These are phyloP conservation scores for Hanseniaspora thailandica DNA, from an alignment of 805 yeast species.

Conservation along the genomic window DNA sequence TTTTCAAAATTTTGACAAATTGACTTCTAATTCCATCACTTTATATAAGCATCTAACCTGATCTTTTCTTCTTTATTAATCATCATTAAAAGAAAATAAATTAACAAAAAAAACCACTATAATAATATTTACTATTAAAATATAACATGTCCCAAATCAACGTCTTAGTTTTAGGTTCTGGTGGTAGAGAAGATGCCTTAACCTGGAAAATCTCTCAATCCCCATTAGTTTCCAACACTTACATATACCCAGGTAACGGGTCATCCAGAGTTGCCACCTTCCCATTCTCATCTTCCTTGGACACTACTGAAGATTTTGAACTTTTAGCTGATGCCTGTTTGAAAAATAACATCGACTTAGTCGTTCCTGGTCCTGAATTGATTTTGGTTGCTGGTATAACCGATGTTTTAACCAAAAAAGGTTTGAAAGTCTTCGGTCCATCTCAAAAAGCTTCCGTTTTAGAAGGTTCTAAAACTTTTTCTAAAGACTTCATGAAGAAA, in stretches of 20 bases:
- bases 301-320: constrained; percentile 60
- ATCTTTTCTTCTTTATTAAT: neutral
- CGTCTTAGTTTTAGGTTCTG: constrained; percentile 83
- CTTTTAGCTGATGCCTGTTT: constrained; percentile 61
- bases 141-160: constrained; percentile 32
- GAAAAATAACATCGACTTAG: constrained; percentile 54
- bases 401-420: constrained; percentile 58
- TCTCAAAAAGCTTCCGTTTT: constrained; percentile 74
- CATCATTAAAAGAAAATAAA: neutral
- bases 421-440: constrained; percentile 97
- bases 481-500: constrained; percentile 85
- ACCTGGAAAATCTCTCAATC: constrained; percentile 86
- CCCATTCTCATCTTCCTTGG: constrained; percentile 37
- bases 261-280: constrained; percentile 50
- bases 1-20: neutral
- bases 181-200: constrained; percentile 98
- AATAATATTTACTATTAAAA: no score
- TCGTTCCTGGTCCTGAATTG: constrained; percentile 98
- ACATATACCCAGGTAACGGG: constrained; percentile 95
- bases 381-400: constrained; percentile 92
- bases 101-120: neutral
- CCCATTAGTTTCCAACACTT: constrained; percentile 55
- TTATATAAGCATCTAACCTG: neutral
- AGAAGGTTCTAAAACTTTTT: constrained; percentile 95
- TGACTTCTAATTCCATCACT: neutral